Evolutionary conservation across 2,329 filamentous ascomycete genomes (phyloP).

Genomic region (Pyrenochaeta sp.): DNA sequence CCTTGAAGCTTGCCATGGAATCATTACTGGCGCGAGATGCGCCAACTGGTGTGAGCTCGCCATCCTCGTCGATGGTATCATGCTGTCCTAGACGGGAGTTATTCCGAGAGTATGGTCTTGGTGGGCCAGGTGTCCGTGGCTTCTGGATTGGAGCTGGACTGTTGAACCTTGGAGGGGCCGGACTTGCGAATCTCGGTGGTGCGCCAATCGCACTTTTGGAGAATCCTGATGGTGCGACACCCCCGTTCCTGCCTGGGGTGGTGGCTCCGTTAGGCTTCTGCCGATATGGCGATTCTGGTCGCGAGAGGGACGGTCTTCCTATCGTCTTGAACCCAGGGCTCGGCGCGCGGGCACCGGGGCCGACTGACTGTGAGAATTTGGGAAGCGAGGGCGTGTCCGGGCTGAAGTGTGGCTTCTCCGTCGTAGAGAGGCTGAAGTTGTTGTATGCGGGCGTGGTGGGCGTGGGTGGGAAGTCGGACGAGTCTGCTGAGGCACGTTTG

Average conservation of each 20-base stretch:
- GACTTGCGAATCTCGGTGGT: constrained; percentile 67
- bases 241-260: constrained; percentile 60
- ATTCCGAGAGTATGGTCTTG: constrained; percentile 56
- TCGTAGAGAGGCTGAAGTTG: constrained; percentile 64
- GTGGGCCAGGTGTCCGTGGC: constrained; percentile 50
- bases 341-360: constrained; percentile 70
- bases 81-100: constrained; percentile 56
- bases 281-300: constrained; percentile 85
- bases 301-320: constrained; percentile 78
- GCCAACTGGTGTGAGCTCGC: constrained; percentile 58
- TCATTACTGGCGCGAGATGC: constrained; percentile 60
- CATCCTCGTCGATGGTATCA: constrained; percentile 50
- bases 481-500: constrained; percentile 68
- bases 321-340: constrained; percentile 76
- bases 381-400: constrained; percentile 66
- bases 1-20: constrained; percentile 58
- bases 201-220: constrained; percentile 63
- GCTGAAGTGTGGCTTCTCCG: constrained; percentile 51
- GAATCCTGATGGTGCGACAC: constrained; percentile 62
- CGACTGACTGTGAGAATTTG: constrained; percentile 89
- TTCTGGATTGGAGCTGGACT: constrained; percentile 63
- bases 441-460: constrained; percentile 70
- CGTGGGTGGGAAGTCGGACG: constrained; percentile 67
- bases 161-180: constrained; percentile 65
- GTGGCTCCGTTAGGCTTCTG: constrained; percentile 56